Conservation (phyloP, 345 rosid genomes). For the Triadica sebifera region DNA sequence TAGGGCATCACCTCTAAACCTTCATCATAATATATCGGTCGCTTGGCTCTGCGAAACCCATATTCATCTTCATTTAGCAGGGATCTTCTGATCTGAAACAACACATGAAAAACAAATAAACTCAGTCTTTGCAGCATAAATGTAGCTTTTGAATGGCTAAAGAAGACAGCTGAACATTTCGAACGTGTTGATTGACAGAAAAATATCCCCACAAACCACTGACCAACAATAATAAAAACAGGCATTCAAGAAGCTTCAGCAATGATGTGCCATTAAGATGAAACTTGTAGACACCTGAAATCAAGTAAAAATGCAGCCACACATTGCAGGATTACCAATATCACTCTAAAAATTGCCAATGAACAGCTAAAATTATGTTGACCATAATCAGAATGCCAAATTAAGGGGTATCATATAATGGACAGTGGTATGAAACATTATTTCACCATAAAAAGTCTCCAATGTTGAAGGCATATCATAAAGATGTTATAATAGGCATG, state of each 20-base stretch:
- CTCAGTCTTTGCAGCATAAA: too few species aligned
- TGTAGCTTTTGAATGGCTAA: too few species aligned
- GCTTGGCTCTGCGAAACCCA: slow-evolving; percentile 66
- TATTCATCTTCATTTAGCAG: slow-evolving; percentile 74
- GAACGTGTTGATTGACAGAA: background rate
- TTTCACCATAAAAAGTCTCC: background rate
- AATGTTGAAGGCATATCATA: background rate
- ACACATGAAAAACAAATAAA: background rate
- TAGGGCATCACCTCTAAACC: slow-evolving; percentile 61
- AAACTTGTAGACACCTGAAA: background rate
- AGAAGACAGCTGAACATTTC: background rate
- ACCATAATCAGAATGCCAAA: background rate
- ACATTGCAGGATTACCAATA: too few species aligned
- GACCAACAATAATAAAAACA: background rate
- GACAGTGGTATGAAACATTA: background rate
- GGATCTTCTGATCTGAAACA: slow-evolving; percentile 68
- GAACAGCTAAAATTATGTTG: background rate
- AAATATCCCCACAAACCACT: background rate
- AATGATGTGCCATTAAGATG: background rate
- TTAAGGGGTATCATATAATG: background rate
- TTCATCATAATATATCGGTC: slow-evolving; percentile 80
- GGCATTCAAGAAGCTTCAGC: background rate
- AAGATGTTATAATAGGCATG: background rate
- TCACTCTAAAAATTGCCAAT: background rate
- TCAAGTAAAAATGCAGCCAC: background rate